Conservation (phyloP, 2,329 filamentous ascomycete genomes). For the Fusarium falciforme region DNA sequence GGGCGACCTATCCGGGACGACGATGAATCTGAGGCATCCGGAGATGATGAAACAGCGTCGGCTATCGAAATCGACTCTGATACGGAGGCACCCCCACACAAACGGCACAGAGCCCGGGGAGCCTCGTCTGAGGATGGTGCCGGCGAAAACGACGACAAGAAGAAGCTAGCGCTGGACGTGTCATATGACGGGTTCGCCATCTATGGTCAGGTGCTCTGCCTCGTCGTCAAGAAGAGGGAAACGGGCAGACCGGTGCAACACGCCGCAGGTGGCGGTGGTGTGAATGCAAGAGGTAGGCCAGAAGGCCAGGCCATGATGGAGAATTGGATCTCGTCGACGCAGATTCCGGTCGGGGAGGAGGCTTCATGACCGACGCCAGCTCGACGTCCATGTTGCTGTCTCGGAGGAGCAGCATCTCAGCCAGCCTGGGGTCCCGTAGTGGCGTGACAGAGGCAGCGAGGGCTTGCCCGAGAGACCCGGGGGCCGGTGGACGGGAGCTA, state of each 20-base stretch:
- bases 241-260: slow-evolving; percentile 57
- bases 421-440: slow-evolving; percentile 14
- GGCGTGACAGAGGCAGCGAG: slow-evolving; percentile 28
- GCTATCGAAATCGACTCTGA: slow-evolving; percentile 55
- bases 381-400: slow-evolving; percentile 4
- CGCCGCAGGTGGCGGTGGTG: slow-evolving; percentile 44
- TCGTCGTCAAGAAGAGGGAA: slow-evolving; percentile 85
- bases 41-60: slow-evolving; percentile 51
- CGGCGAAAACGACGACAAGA: slow-evolving; percentile 76
- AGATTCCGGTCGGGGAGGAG: slow-evolving; percentile 63
- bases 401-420: slow-evolving; percentile 22
- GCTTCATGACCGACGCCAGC: slow-evolving; percentile 38
- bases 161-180: slow-evolving; percentile 88
- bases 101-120: slow-evolving; percentile 54
- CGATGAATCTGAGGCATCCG: slow-evolving; percentile 44
- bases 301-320: slow-evolving; percentile 80
- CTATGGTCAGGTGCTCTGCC: slow-evolving; percentile 90
- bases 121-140: slow-evolving; percentile 42
- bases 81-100: slow-evolving; percentile 56
- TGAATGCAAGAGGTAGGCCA: slow-evolving; percentile 34
- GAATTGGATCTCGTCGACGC: slow-evolving; percentile 86
- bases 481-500: slow-evolving; percentile 34
- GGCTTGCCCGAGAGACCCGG: slow-evolving; percentile 21
- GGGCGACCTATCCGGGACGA: slow-evolving; percentile 43
- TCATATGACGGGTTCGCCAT: slow-evolving; percentile 97